Conservation (phyloP, 1,139 yeast species). For the Taphrina deformans region DNA sequence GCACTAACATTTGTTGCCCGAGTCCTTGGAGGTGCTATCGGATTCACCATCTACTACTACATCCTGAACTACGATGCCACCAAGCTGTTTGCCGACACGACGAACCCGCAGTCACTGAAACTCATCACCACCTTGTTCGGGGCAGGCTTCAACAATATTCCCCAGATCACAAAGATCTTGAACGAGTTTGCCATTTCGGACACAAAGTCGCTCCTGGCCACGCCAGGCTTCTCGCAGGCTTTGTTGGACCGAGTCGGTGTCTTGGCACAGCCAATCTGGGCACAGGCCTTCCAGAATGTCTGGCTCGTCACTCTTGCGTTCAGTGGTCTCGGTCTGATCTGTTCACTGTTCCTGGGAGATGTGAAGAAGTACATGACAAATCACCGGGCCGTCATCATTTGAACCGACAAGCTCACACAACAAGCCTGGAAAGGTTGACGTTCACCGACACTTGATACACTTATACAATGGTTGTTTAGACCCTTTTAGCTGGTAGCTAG, state of each 20-base stretch:
- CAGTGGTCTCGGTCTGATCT: constrained; percentile 28
- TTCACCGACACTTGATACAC: neutral
- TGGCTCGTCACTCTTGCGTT: constrained; percentile 32
- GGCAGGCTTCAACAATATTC: neutral
- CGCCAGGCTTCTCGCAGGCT: neutral
- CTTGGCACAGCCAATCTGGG: constrained; percentile 27
- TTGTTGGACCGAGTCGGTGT: neutral
- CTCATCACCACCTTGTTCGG: neutral
- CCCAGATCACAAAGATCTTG: constrained; percentile 3
- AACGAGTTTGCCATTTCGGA: constrained; percentile 9
- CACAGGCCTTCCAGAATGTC: constrained; percentile 21
- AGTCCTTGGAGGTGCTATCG: constrained; percentile 32
- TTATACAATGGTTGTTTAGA: no score
- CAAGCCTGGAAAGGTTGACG: neutral
- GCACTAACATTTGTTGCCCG: constrained; percentile 31
- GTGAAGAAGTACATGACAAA: constrained; percentile 33
- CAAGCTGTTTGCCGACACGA: constrained; percentile 4
- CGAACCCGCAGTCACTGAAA: constrained; percentile 16
- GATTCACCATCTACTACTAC: constrained; percentile 29
- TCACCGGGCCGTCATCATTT: constrained; percentile 25
- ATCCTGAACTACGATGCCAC: constrained; percentile 12
- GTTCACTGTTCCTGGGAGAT: constrained; percentile 28
- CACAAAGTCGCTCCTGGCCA: constrained; percentile 2
- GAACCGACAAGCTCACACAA: neutral
- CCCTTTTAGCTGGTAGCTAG: neutral